Evolutionary conservation across 164 flowering plant genomes (phyloP).

Genomic region (Dillenia suffruticosa): DNA sequence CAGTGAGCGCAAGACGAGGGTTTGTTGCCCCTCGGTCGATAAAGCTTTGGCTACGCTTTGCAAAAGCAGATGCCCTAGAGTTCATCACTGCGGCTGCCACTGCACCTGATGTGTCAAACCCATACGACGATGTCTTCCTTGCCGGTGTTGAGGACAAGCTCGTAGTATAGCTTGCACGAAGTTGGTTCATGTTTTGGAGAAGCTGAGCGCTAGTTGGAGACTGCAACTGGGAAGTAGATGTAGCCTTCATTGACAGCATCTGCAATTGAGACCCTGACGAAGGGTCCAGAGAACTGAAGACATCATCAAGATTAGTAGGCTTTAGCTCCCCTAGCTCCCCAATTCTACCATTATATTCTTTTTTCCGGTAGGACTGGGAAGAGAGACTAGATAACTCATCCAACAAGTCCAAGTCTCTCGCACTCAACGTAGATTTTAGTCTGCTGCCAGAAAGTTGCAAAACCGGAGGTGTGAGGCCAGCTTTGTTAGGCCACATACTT

Average conservation of each 20-base stretch:
- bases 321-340: constrained; percentile 39
- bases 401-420: constrained; percentile 68
- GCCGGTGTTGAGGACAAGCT: constrained; percentile 48
- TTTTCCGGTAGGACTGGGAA: constrained; percentile 39
- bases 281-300: constrained; percentile 53
- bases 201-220: constrained; percentile 54
- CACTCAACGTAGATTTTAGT: constrained; percentile 55
- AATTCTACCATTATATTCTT: constrained; percentile 15
- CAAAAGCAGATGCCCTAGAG: constrained; percentile 66
- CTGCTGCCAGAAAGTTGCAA: constrained; percentile 86
- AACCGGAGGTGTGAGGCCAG: constrained; percentile 52
- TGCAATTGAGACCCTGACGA: constrained; percentile 47
- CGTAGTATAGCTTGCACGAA: constrained; percentile 43
- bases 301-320: constrained; percentile 65
- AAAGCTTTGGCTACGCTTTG: constrained; percentile 89
- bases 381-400: constrained; percentile 60
- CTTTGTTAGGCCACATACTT: constrained; percentile 57
- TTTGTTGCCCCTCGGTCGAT: constrained; percentile 46
- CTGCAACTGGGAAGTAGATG: constrained; percentile 39
- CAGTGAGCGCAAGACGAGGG: constrained; percentile 23
- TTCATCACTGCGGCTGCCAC: constrained; percentile 68
- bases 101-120: constrained; percentile 48
- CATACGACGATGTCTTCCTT: constrained; percentile 41
- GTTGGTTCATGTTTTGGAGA: constrained; percentile 53
- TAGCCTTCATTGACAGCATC: constrained; percentile 29